phyloP scores from a whole-genome alignment of 1,139 yeast species.

The Candida freyschussii region DNA sequence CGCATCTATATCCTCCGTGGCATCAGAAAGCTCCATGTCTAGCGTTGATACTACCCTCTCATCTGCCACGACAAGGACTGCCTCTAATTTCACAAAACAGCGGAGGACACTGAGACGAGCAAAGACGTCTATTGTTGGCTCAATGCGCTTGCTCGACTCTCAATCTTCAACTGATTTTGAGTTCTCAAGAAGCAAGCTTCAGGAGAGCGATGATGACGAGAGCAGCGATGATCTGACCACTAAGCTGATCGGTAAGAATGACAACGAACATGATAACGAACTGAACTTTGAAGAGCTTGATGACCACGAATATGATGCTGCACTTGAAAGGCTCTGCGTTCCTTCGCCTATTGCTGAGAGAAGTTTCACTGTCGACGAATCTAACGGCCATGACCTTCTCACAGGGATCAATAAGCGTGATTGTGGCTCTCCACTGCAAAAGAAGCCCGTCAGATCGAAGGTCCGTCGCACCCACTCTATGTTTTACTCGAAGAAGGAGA shows the following conservation, averaged over 20 bases:
- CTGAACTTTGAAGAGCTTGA: conserved; percentile 8
- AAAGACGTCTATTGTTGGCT: conserved; percentile 13
- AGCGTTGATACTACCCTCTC: conserved; percentile 14
- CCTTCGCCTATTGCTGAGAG: conserved; percentile 26
- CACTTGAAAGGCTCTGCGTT: conserved; percentile 24
- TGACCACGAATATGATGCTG: conserved; percentile 10
- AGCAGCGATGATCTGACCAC: conserved; percentile 8
- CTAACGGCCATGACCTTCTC: neutral
- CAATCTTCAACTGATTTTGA: conserved; percentile 17
- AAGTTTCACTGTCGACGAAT: conserved; percentile 3
- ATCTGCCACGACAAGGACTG: too few relatives aligned
- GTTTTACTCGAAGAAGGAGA: conserved; percentile 46
- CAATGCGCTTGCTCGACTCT: conserved; percentile 16
- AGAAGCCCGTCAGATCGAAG: conserved; percentile 29
- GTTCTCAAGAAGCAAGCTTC: conserved; percentile 6
- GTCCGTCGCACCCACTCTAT: conserved; percentile 63
- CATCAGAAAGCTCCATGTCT: conserved; percentile 10
- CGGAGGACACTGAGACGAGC: conserved; percentile 19
- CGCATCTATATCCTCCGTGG: conserved; percentile 13
- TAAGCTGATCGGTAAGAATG: conserved; percentile 9
- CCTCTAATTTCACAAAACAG: too few relatives aligned
- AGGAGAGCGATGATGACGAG: conserved; percentile 11
- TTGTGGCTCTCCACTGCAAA: conserved; percentile 29
- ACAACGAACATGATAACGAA: conserved; percentile 4
- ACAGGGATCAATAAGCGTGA: conserved; percentile 23